Percentiles rank a stretch among this genome's conserved stretches.
phyloP scores from a whole-genome alignment of 768 basidiomycete genomes.

The Pleurotus salmoneostramineus region DNA sequence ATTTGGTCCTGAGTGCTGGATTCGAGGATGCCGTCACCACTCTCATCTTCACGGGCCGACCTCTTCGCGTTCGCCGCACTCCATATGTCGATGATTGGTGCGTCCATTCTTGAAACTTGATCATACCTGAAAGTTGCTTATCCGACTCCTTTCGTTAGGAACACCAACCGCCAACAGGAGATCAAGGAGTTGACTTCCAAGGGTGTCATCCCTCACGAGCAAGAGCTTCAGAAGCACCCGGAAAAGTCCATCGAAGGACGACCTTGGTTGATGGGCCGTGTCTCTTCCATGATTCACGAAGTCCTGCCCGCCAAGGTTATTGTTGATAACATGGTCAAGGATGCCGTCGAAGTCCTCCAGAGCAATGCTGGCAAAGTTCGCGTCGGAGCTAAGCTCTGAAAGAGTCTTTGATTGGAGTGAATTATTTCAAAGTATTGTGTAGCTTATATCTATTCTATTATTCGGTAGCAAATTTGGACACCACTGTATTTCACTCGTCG shows the following conservation, averaged over 20 bases:
- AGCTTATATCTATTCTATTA: conserved; percentile 8
- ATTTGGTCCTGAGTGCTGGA: conserved; percentile 63
- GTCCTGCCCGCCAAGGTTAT: conserved; percentile 81
- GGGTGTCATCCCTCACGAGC: conserved; percentile 75
- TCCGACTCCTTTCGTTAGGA: conserved; percentile 36
- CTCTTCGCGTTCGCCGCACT: conserved; percentile 80
- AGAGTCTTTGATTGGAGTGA: too few relatives aligned
- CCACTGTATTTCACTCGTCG: background rate
- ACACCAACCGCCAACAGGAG: conserved; percentile 72
- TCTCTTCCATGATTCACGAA: conserved; percentile 70
- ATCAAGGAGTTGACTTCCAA: conserved; percentile 79
- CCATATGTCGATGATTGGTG: conserved; percentile 85
- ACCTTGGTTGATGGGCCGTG: conserved; percentile 83
- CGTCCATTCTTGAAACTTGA: conserved; percentile 15
- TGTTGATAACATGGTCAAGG: conserved; percentile 68
- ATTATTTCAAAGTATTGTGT: background rate
- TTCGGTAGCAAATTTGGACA: conserved; percentile 2
- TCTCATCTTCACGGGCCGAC: conserved; percentile 88
- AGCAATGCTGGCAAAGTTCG: conserved; percentile 29
- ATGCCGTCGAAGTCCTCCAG: conserved; percentile 32
- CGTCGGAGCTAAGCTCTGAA: conserved; percentile 47
- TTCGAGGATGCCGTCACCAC: conserved; percentile 81
- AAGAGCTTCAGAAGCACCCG: conserved; percentile 75
- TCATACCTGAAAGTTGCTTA: background rate
- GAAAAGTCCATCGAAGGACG: conserved; percentile 68